Conservation (phyloP, 768 basidiomycete species). For the Kwoniella sp. region DNA sequence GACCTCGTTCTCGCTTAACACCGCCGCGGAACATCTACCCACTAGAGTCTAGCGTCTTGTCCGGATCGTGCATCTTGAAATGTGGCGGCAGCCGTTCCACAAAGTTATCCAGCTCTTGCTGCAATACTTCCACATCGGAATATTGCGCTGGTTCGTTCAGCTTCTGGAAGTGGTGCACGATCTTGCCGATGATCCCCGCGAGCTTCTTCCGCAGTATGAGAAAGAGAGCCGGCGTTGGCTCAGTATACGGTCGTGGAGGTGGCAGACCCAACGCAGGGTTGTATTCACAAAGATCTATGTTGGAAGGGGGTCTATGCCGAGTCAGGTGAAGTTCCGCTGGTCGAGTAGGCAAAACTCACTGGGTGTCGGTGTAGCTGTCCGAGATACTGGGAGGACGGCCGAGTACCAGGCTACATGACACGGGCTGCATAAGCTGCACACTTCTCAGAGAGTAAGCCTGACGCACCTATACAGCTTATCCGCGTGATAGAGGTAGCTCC, state of each 20-base stretch:
- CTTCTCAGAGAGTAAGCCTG: too few species aligned
- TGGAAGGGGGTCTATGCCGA: conserved; percentile 52
- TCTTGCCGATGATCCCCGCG: conserved; percentile 75
- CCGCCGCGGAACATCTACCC: conserved; percentile 48
- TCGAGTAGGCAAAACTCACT: conserved; percentile 20
- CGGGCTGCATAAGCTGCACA: too few species aligned
- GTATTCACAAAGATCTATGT: conserved; percentile 54
- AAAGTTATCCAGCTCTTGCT: conserved; percentile 78
- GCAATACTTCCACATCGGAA: conserved; percentile 72
- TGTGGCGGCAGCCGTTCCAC: conserved; percentile 67
- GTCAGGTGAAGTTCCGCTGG: too few species aligned
- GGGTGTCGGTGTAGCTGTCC: conserved; percentile 78
- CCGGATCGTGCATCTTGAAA: conserved; percentile 46
- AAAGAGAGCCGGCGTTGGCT: conserved; percentile 79
- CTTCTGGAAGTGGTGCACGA: conserved; percentile 92
- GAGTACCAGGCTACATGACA: conserved; percentile 76
- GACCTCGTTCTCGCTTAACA: background rate
- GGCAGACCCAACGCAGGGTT: conserved; percentile 22
- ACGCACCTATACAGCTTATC: conserved; percentile 61
- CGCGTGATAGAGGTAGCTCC: conserved; percentile 81
- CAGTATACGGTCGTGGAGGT: conserved; percentile 51
- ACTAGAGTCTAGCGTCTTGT: conserved; percentile 55
- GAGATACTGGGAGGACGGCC: conserved; percentile 79
- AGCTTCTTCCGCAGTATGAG: conserved; percentile 80
- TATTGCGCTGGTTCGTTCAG: conserved; percentile 76